Percentiles rank a stretch among this genome's conserved stretches.
Conservation (phyloP, 331 rosid species). For the Phaseolus coccineus region DNA sequence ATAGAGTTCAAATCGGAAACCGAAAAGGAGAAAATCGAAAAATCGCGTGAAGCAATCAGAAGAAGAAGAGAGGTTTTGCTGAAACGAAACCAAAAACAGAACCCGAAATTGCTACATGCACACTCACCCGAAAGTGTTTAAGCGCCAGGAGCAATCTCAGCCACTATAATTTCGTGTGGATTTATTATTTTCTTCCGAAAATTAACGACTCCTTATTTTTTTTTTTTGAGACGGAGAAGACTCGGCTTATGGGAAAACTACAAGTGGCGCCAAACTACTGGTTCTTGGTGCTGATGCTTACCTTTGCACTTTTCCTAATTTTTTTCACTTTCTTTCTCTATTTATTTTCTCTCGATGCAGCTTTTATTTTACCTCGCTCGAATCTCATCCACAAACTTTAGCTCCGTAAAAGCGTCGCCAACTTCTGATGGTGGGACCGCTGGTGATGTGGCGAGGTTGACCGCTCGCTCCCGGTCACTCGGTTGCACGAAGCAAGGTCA, state of each 20-base stretch:
- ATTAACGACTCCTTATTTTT: constrained; percentile 41
- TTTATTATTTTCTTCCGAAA: constrained; percentile 36
- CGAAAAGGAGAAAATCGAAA: not conserved
- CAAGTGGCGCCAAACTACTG: constrained; percentile 63
- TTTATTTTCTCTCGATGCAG: not conserved
- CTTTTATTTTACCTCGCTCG: not conserved
- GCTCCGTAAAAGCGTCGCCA: constrained; percentile 71
- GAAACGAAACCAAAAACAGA: constrained; percentile 17
- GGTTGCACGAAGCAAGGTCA: not conserved
- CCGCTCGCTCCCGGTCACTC: constrained; percentile 29
- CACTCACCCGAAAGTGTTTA: constrained; percentile 34
- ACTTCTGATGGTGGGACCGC: constrained; percentile 50
- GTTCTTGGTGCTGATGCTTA: constrained; percentile 37
- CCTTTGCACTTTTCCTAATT: constrained; percentile 64
- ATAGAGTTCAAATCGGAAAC: constrained; percentile 44
- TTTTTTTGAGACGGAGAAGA: constrained; percentile 62
- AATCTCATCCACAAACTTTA: constrained; percentile 83
- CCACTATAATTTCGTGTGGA: constrained; percentile 75
- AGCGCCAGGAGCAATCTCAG: constrained; percentile 71
- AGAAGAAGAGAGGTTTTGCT: not conserved
- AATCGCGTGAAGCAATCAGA: constrained; percentile 4
- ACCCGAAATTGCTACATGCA: constrained; percentile 26
- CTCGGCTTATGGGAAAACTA: constrained; percentile 25
- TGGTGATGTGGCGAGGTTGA: constrained; percentile 38
- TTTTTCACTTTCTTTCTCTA: not conserved